These are phyloP conservation scores for Handroanthus guayacan DNA, from an alignment of 257 asterid genomes.

Conservation along the genomic window DNA sequence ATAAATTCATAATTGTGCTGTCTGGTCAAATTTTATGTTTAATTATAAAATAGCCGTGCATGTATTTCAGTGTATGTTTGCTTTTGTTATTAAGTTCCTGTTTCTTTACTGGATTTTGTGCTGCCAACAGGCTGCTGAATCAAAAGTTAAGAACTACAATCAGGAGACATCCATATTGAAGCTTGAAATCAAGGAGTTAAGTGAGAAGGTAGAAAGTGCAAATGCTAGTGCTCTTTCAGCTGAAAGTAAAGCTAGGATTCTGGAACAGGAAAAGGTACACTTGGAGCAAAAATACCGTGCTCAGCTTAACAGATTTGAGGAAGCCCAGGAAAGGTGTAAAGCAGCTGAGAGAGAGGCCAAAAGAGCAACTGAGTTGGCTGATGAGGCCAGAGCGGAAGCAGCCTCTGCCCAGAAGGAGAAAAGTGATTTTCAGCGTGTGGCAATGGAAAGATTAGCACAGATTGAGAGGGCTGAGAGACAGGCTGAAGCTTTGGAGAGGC, in stretches of 20 bases:
- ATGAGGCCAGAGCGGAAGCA: conserved; percentile 90
- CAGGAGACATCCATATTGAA: conserved; percentile 65
- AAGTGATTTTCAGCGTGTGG: conserved; percentile 66
- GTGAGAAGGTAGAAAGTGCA: conserved; percentile 67
- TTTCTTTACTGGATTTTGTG: conserved; percentile 7
- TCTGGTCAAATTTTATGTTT: too few relatives aligned
- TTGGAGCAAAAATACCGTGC: conserved; percentile 81
- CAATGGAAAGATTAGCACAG: conserved; percentile 88
- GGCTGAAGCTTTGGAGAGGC: conserved; percentile 74
- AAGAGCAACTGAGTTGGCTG: conserved; percentile 89
- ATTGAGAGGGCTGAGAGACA: conserved; percentile 83
- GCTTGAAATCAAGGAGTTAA: conserved; percentile 63
- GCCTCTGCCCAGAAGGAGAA: conserved; percentile 83
- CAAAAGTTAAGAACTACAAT: conserved; percentile 77
- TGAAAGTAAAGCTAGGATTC: conserved; percentile 73
- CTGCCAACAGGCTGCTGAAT: conserved; percentile 80
- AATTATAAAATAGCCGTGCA: background rate
- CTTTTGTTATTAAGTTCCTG: conserved; percentile 1
- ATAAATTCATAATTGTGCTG: too few relatives aligned
- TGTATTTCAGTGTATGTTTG: conserved; percentile 5
- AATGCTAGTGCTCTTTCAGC: conserved; percentile 68
- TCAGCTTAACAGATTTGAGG: conserved; percentile 76
- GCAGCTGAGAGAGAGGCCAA: conserved; percentile 84
- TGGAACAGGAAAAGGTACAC: conserved; percentile 83
- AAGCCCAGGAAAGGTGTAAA: conserved; percentile 82